Conservation (phyloP, 306 rosid species). For the Malus fusca region DNA sequence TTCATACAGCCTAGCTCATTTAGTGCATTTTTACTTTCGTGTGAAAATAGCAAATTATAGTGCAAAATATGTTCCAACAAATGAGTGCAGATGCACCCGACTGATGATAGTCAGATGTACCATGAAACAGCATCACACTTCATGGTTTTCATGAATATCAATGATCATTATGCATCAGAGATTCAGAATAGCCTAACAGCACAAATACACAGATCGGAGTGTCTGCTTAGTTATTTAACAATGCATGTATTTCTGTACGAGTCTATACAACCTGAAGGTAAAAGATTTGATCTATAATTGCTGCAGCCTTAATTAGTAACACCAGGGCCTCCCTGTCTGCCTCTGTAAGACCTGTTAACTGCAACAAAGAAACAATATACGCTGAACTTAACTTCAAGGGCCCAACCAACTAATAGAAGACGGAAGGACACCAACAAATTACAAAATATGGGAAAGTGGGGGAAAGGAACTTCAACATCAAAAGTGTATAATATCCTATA, state of each 20-base stretch:
- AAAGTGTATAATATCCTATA: background rate
- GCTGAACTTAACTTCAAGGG: background rate
- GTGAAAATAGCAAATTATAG: background rate
- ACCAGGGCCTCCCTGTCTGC: constrained; percentile 67
- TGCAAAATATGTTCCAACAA: background rate
- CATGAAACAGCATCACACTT: background rate
- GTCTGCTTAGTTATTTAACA: background rate
- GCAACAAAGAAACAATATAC: constrained; percentile 17
- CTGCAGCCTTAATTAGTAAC: constrained; percentile 65
- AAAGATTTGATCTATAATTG: constrained; percentile 73
- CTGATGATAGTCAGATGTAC: background rate
- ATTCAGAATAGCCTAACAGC: background rate
- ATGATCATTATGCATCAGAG: background rate
- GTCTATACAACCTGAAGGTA: constrained; percentile 54
- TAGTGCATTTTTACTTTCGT: background rate
- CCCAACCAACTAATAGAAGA: background rate
- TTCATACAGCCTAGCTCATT: background rate
- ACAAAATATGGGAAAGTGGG: background rate
- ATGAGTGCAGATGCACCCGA: background rate
- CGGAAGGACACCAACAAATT: background rate
- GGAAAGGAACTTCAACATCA: background rate
- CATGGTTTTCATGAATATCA: background rate
- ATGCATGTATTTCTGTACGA: background rate
- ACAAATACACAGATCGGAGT: background rate
- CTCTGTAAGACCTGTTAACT: constrained; percentile 66